Conservation (phyloP, 352 stramenopile genomes). For the Pythium utonaiense region DNA sequence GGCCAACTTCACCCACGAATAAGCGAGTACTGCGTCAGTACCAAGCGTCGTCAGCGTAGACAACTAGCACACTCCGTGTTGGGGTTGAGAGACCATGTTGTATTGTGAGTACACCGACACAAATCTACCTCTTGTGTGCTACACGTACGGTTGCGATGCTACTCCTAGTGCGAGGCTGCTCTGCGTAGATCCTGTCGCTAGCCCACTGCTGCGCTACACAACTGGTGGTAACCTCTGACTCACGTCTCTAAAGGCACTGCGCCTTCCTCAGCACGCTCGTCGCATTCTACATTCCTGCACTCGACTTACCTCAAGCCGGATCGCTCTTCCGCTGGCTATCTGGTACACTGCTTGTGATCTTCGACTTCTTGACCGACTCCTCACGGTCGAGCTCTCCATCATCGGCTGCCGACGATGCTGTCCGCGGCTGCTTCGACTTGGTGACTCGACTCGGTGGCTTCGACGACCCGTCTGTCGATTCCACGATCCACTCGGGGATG, state of each 20-base stretch:
- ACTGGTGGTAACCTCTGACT: too few species aligned
- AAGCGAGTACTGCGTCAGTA: constrained; percentile 26
- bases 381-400: background rate
- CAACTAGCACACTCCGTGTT: background rate
- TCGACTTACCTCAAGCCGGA: background rate
- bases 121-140: background rate
- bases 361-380: background rate
- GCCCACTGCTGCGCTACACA: too few species aligned
- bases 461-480: constrained; percentile 26
- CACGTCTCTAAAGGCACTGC: too few species aligned
- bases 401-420: background rate
- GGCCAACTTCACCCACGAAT: constrained; percentile 93
- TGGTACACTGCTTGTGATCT: background rate
- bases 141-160: too few species aligned
- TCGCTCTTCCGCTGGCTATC: background rate
- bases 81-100: background rate
- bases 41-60: background rate
- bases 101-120: constrained; percentile 2
- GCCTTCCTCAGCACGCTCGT: background rate
- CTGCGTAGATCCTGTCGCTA: too few species aligned
- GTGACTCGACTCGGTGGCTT: background rate
- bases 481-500: constrained; percentile 63
- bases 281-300: background rate
- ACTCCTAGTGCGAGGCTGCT: too few species aligned
- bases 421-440: constrained; percentile 14